These are phyloP conservation scores for Thalassia testudinum DNA, from an alignment of 116 monocot genomes.

Conservation along the genomic window DNA sequence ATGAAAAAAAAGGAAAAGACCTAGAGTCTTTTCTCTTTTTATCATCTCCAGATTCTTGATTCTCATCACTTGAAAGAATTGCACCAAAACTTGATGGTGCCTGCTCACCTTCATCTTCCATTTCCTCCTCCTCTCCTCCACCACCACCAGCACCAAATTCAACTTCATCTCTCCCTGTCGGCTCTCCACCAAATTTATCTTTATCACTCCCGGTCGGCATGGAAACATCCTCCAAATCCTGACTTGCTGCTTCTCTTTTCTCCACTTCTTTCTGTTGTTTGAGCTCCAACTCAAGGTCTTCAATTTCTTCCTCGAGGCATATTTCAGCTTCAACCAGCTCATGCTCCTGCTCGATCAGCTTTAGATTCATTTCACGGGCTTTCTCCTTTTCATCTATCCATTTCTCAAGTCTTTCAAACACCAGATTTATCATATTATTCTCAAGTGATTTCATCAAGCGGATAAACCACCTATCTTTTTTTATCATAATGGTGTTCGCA, in stretches of 20 bases:
- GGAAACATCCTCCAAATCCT: conserved; percentile 14
- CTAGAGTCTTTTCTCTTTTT: conserved; percentile 10
- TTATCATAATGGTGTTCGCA: conserved; percentile 16
- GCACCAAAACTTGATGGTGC: conserved; percentile 61
- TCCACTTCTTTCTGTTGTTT: conserved; percentile 69
- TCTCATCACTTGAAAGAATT: conserved; percentile 11
- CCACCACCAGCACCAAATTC: too few species aligned
- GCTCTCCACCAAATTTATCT: conserved; percentile 16
- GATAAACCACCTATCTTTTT: conserved; percentile 25
- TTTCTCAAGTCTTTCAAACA: conserved; percentile 39
- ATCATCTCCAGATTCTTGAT: background rate
- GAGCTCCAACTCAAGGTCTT: conserved; percentile 51
- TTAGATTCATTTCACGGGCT: conserved; percentile 38
- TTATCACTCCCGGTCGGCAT: conserved; percentile 12
- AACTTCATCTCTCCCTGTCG: conserved; percentile 15
- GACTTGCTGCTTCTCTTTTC: conserved; percentile 24
- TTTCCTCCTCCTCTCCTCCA: conserved; percentile 29
- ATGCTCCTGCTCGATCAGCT: conserved; percentile 49
- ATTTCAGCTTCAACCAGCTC: conserved; percentile 71
- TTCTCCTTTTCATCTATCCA: conserved; percentile 67
- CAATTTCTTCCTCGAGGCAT: conserved; percentile 52
- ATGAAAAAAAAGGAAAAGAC: conserved; percentile 51
- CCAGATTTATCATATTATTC: conserved; percentile 31
- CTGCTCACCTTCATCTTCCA: conserved; percentile 42
- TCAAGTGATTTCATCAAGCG: conserved; percentile 22